phyloP scores from a whole-genome alignment of 1,284 basidiomycete genomes.

The Puccinia sorghi region DNA sequence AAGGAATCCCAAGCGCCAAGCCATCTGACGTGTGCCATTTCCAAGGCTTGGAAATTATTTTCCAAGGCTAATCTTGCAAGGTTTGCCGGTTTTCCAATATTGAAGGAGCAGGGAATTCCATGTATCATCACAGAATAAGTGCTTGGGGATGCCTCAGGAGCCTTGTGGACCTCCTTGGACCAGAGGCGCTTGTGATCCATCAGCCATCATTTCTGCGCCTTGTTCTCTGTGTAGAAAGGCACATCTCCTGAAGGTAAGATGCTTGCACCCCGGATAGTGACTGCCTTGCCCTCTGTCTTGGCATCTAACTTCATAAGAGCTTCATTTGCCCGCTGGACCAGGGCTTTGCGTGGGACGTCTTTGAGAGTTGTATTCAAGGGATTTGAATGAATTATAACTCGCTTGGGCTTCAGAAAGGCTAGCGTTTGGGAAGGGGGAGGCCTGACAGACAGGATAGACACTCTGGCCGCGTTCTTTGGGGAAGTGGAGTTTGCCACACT shows the following conservation, averaged over 20 bases:
- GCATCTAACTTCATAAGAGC: constrained; percentile 15
- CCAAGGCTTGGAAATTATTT: background rate
- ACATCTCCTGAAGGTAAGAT: background rate
- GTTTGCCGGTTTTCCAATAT: background rate
- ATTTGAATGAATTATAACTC: background rate
- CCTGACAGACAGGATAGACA: too few species aligned
- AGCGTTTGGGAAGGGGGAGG: too few species aligned
- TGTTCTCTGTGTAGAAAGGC: background rate
- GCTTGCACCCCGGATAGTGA: too few species aligned
- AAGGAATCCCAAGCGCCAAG: too few species aligned
- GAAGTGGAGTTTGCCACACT: too few species aligned
- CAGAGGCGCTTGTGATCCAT: background rate
- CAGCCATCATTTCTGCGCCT: background rate
- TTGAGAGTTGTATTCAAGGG: background rate
- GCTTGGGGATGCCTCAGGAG: background rate
- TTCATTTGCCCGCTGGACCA: too few species aligned
- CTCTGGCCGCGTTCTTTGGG: too few species aligned
- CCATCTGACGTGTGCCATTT: background rate
- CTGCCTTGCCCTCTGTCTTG: background rate
- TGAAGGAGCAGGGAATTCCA: too few species aligned
- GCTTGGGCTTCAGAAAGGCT: background rate
- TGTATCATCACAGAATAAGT: background rate
- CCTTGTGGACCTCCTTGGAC: background rate
- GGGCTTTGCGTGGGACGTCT: too few species aligned
- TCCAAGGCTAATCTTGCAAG: background rate